Conservation (phyloP, 441 rosid genomes). For the Pelargonium myrrhifolium region DNA sequence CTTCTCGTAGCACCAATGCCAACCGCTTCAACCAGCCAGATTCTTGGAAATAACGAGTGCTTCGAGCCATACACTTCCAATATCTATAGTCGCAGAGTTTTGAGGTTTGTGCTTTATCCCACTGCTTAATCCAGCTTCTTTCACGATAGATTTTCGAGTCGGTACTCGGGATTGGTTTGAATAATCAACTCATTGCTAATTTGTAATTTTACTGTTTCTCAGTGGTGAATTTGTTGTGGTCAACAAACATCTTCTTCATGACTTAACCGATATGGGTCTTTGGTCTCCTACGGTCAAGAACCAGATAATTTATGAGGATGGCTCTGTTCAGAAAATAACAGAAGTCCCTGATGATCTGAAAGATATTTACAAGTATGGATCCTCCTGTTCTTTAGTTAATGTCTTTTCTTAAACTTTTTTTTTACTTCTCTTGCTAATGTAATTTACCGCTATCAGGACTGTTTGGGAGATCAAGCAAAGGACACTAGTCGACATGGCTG, state of each 20-base stretch:
- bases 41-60: slow-evolving; percentile 89
- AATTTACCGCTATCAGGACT: slow-evolving; percentile 40
- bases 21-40: slow-evolving; percentile 93
- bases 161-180: too few relatives aligned
- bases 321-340: slow-evolving; percentile 62
- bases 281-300: slow-evolving; percentile 75
- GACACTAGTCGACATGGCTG: slow-evolving; percentile 87
- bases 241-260: slow-evolving; percentile 91
- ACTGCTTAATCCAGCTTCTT: neutral
- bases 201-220: slow-evolving; percentile 11
- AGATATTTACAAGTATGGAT: slow-evolving; percentile 64
- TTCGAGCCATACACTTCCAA: slow-evolving; percentile 90
- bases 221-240: slow-evolving; percentile 94
- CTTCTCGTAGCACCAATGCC: slow-evolving; percentile 92
- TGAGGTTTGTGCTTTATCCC: slow-evolving; percentile 39
- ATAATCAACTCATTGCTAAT: neutral
- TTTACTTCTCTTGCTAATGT: neutral
- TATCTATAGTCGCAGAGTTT: slow-evolving; percentile 79
- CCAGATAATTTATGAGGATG: slow-evolving; percentile 58
- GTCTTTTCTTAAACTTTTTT: neutral
- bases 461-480: slow-evolving; percentile 97
- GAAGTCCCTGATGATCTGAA: slow-evolving; percentile 70
- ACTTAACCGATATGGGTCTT: slow-evolving; percentile 75
- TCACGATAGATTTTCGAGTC: too few relatives aligned
- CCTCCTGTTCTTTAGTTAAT: too few relatives aligned